Evolutionary conservation across 495 filamentous ascomycete genomes (phyloP).

Genomic region (Hypoxylon rickii): DNA sequence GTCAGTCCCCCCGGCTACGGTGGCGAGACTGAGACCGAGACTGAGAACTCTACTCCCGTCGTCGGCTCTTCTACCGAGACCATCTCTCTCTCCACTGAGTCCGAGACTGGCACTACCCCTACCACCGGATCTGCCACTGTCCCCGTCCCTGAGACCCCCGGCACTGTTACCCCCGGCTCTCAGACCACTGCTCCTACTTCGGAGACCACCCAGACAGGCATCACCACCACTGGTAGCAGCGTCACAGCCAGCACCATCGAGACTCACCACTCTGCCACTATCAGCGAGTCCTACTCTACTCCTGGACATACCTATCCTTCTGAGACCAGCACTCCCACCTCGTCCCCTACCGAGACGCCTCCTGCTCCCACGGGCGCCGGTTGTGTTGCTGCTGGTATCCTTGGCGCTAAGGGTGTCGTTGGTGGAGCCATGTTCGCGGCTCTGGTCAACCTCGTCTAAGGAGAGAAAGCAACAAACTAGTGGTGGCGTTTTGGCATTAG

Average conservation of each 20-base stretch:
- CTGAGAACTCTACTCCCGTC: background rate
- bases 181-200: slow-evolving; percentile 13
- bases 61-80: slow-evolving; percentile 8
- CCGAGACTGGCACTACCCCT: slow-evolving; percentile 5
- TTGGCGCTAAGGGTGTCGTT: slow-evolving; percentile 39
- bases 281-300: slow-evolving; percentile 14
- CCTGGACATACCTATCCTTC: too few relatives aligned
- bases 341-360: slow-evolving; percentile 23
- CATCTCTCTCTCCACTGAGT: slow-evolving; percentile 2
- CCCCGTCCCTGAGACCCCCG: slow-evolving; percentile 3
- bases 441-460: slow-evolving; percentile 32
- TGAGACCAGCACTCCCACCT: slow-evolving; percentile 15
- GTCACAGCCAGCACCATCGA: slow-evolving; percentile 11
- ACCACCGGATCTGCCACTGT: slow-evolving; percentile 1
- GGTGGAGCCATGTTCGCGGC: slow-evolving; percentile 36
- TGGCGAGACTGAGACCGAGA: slow-evolving; percentile 5
- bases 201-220: slow-evolving; percentile 17
- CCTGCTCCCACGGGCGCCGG: slow-evolving; percentile 21
- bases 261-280: slow-evolving; percentile 12
- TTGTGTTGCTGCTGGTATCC: slow-evolving; percentile 29
- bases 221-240: slow-evolving; percentile 8
- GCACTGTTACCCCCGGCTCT: slow-evolving; percentile 2
- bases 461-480: slow-evolving; percentile 2
- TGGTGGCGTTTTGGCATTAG: background rate
- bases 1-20: slow-evolving; percentile 23